phyloP scores from a whole-genome alignment of 768 basidiomycete genomes.

The Lyophyllum decastes region DNA sequence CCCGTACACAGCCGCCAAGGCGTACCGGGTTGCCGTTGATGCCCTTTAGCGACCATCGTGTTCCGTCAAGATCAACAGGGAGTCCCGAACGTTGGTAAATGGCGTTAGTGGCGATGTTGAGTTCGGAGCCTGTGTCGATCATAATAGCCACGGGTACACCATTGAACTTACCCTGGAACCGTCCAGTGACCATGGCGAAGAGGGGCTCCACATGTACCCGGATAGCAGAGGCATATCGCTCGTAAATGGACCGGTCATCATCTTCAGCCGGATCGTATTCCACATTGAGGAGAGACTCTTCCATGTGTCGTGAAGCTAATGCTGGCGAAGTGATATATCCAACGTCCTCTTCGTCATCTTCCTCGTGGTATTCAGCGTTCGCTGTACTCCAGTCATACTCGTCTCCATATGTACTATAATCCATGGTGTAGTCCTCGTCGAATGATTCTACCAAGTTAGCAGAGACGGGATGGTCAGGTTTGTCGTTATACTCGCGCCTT shows the following conservation, averaged over 20 bases:
- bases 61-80: conserved; percentile 21
- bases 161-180: neutral
- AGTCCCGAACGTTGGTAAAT: conserved; percentile 6
- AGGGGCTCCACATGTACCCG: conserved; percentile 1
- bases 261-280: neutral
- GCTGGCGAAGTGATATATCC: neutral
- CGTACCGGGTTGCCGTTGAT: conserved; percentile 18
- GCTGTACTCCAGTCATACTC: neutral
- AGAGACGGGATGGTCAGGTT: neutral
- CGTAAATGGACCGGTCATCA: neutral
- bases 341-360: neutral
- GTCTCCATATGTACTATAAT: neutral
- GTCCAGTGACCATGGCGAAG: conserved; percentile 13
- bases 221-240: conserved; percentile 10
- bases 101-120: conserved; percentile 17
- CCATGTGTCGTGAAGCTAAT: neutral
- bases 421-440: neutral
- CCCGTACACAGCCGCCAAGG: conserved; percentile 15
- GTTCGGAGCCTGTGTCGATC: conserved; percentile 19
- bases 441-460: neutral
- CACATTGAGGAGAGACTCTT: neutral
- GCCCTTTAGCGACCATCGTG: conserved; percentile 25
- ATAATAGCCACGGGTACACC: neutral
- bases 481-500: conserved; percentile 1
- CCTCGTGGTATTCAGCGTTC: neutral